Percentiles rank a stretch among this genome's conserved stretches.
phyloP scores from a whole-genome alignment of 768 basidiomycete species.

The Galerina marginata region DNA sequence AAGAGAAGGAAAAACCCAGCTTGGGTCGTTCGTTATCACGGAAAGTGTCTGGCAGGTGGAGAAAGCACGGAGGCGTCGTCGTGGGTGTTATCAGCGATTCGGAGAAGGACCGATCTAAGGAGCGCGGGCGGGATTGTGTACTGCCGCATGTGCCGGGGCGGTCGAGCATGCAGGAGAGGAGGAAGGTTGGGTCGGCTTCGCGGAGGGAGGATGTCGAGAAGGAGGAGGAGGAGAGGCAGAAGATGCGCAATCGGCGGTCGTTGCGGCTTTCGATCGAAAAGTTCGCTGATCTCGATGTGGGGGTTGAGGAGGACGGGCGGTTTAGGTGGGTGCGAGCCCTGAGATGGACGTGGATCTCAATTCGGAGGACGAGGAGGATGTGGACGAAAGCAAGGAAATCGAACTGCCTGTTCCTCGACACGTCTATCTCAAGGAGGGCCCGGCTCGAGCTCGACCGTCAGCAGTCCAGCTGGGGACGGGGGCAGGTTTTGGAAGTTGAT shows the following conservation, averaged over 20 bases:
- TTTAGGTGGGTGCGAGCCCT: slow-evolving; percentile 1
- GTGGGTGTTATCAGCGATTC: slow-evolving; percentile 16
- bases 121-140: background rate
- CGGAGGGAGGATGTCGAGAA: slow-evolving; percentile 16
- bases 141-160: slow-evolving; percentile 14
- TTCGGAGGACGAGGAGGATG: background rate
- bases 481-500: slow-evolving; percentile 69
- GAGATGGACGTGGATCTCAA: slow-evolving; percentile 4
- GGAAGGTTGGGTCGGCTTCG: slow-evolving; percentile 14
- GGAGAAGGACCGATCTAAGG: background rate
- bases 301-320: slow-evolving; percentile 1
- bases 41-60: slow-evolving; percentile 42
- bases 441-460: slow-evolving; percentile 2
- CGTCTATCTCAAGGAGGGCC: background rate
- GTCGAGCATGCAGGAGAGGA: slow-evolving; percentile 41
- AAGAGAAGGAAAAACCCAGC: slow-evolving; percentile 19
- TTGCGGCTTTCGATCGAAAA: slow-evolving; percentile 41
- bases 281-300: slow-evolving; percentile 11
- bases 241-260: slow-evolving; percentile 26
- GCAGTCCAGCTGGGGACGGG: slow-evolving; percentile 30
- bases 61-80: slow-evolving; percentile 17
- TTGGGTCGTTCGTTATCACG: slow-evolving; percentile 33
- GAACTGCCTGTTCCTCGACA: background rate
- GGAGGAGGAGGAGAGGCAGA: slow-evolving; percentile 19
- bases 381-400: background rate